Evolutionary conservation across 495 filamentous ascomycete species (phyloP), one percentile per base, ranked within the genome.

Genomic region (Tuber calosporum): DNA sequence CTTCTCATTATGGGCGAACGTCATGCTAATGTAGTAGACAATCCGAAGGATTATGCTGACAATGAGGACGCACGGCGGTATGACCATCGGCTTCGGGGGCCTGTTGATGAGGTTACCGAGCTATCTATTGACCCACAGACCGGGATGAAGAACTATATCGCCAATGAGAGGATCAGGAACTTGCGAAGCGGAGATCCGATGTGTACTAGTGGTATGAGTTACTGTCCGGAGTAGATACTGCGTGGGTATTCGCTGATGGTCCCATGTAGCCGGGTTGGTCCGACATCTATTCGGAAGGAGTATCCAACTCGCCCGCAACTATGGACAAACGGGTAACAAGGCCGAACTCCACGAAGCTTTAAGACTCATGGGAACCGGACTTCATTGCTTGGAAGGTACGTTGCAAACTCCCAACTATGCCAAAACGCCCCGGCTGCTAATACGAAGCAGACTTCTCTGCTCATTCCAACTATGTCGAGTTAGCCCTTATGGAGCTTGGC

Each of bases 81-180:
- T 78, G 90, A 97, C 79, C 84, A 76, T 69, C 88, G 91, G 72
- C 89, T 97, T 68, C 90, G 93, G 70, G 92, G 90, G 6, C 93
- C 91, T 1, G 85, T 97, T 39, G 88, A 97, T 77, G 93, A 96
- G 83, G 80, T 85, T 42, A 86, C 87, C 30, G 93, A 97, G 83
- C 86, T 97, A 26, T 87, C 86, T 22, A 87, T 97, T 77, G 90
- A 97, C 79, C 84, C 84, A 2, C 84, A 88, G 73, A 92, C 90
- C n/a, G 93, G 93, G 62, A 84, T 97, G 83, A 97, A 97, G 83
- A 92, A 90, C 77, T 96, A 97, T 79, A 96, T 97, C 82, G 92
- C 93, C 36, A 91, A 92, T 62, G 93, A 97, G 81, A 83, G 87
- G 67, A 82, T 87, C 38, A 87, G 86, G 68, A 93, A 95, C 79